Evolutionary conservation across 2,329 filamentous ascomycete species (phyloP).

Genomic region (Microascus cirrosus): DNA sequence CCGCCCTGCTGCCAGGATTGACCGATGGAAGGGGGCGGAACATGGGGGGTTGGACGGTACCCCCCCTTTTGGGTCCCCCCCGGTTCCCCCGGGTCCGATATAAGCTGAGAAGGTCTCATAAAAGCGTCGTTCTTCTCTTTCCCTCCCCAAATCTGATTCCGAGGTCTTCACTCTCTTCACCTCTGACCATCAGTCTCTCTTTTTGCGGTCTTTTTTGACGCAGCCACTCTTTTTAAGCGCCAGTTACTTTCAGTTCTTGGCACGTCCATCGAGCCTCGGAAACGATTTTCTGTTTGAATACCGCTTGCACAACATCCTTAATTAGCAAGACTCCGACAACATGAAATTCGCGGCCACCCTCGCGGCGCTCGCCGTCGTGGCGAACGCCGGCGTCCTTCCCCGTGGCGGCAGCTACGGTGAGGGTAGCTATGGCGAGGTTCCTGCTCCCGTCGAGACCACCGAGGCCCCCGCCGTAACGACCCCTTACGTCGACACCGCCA

Average conservation of each 20-base stretch:
- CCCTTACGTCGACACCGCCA: slow-evolving; percentile 2
- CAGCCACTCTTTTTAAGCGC: slow-evolving; percentile 17
- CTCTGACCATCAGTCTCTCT: slow-evolving; percentile 9
- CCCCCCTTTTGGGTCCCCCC: background rate
- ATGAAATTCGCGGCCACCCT: slow-evolving; percentile 37
- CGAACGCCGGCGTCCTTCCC: slow-evolving; percentile 22
- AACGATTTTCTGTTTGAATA: background rate
- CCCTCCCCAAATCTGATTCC: slow-evolving; percentile 7
- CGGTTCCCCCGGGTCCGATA: background rate
- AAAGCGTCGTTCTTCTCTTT: slow-evolving; percentile 6
- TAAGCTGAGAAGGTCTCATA: background rate
- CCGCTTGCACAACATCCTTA: background rate
- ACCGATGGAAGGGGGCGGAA: background rate
- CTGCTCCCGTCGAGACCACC: background rate
- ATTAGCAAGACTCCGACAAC: slow-evolving; percentile 15
- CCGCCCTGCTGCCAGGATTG: background rate
- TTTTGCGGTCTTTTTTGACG: slow-evolving; percentile 13
- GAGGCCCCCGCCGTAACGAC: background rate
- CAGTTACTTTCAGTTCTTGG: background rate
- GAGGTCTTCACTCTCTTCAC: slow-evolving; percentile 7
- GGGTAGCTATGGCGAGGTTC: slow-evolving; percentile 13
- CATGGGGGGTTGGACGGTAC: background rate
- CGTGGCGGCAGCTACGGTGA: too few relatives aligned
- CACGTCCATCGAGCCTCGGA: slow-evolving; percentile 10
- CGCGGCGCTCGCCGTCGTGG: slow-evolving; percentile 31